Conservation (phyloP, 768 basidiomycete species). For the Tylopilus plumbeoviolaceoides region DNA sequence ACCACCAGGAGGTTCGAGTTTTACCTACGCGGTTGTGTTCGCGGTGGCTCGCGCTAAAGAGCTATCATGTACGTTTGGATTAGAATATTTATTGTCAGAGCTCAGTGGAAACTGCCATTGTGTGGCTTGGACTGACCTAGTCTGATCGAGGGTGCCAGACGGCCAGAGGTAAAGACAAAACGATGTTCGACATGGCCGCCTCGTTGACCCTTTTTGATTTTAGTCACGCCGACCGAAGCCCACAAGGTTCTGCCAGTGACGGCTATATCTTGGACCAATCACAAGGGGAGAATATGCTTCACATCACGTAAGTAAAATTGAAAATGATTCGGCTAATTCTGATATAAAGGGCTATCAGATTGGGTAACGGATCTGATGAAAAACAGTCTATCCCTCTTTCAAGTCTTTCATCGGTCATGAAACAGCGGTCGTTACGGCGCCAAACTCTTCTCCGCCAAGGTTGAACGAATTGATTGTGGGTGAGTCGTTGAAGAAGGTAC, state of each 20-base stretch:
- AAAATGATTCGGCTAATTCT: slow-evolving; percentile 23
- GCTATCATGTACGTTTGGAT: slow-evolving; percentile 7
- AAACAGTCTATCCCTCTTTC: slow-evolving; percentile 11
- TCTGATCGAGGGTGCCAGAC: neutral
- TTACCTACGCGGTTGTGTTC: neutral
- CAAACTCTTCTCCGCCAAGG: slow-evolving; percentile 26
- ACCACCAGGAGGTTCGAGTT: slow-evolving; percentile 1
- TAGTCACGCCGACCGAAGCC: neutral
- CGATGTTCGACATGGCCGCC: slow-evolving; percentile 4
- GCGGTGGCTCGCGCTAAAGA: slow-evolving; percentile 8
- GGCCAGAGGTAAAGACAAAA: neutral
- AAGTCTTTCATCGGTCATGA: slow-evolving; percentile 18
- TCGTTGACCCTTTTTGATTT: slow-evolving; percentile 17
- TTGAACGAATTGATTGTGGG: slow-evolving; percentile 24
- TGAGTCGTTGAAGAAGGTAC: slow-evolving; percentile 23
- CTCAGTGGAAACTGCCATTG: neutral
- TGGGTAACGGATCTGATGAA: slow-evolving; percentile 11
- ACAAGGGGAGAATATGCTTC: slow-evolving; percentile 9
- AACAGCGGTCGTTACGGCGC: slow-evolving; percentile 18
- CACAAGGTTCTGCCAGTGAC: slow-evolving; percentile 13
- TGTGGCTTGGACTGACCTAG: slow-evolving; percentile 11
- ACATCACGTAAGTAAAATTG: slow-evolving; percentile 23
- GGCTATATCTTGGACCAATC: slow-evolving; percentile 17
- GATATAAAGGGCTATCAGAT: slow-evolving; percentile 19
- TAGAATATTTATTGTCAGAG: neutral